Conservation (phyloP, 371 early-diverging fungal species). For the Smittium mucronatum region DNA sequence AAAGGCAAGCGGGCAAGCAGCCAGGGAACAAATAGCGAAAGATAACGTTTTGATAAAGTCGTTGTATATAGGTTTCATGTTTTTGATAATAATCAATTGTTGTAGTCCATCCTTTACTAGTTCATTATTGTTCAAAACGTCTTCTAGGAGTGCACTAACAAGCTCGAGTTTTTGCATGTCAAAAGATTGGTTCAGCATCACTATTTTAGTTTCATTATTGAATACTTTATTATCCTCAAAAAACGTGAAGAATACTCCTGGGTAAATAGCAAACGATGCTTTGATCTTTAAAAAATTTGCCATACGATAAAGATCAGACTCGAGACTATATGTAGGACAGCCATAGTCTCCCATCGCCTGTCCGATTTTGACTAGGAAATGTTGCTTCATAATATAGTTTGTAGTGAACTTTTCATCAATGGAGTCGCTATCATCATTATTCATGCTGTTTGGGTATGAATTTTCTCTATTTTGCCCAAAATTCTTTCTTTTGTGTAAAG, state of each 20-base stretch:
- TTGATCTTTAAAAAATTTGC: conserved; percentile 44
- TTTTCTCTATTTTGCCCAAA: background rate
- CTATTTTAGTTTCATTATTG: background rate
- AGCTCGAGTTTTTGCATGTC: conserved; percentile 8
- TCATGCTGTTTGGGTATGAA: background rate
- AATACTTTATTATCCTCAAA: conserved; percentile 44
- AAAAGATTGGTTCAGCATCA: background rate
- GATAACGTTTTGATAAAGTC: conserved; percentile 28
- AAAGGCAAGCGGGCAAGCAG: conserved; percentile 46
- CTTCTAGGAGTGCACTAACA: background rate
- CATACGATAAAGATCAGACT: conserved; percentile 13
- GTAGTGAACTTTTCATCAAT: background rate
- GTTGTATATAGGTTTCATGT: conserved; percentile 18
- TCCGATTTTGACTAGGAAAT: background rate
- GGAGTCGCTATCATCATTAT: background rate
- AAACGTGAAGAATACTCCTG: conserved; percentile 54
- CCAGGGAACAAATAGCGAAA: conserved; percentile 36
- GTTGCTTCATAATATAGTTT: background rate
- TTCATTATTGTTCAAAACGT: conserved; percentile 36
- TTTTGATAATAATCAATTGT: conserved; percentile 23
- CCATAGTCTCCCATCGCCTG: conserved; percentile 8
- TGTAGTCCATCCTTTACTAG: conserved; percentile 16
- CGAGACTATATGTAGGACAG: conserved; percentile 6
- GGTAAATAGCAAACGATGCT: conserved; percentile 49
- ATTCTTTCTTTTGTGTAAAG: background rate